Percentiles rank a stretch among this genome's conserved stretches.
Conservation (phyloP, 2,329 filamentous ascomycete genomes). For the Alternaria sp. region DNA sequence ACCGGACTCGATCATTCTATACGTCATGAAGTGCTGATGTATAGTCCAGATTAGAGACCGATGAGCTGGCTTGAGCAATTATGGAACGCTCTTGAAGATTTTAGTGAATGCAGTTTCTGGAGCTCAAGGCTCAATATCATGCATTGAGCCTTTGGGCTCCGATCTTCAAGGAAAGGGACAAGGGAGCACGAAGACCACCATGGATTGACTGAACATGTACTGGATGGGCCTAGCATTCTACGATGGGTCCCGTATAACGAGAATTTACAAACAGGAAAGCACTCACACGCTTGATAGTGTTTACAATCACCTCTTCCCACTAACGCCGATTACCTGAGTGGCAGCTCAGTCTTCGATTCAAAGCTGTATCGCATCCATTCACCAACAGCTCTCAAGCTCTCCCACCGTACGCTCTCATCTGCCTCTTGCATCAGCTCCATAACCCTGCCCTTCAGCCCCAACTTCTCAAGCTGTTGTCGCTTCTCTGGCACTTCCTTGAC, state of each 20-base stretch:
- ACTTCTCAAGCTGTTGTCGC: constrained; percentile 77
- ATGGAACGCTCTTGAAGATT: background rate
- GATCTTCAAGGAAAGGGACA: background rate
- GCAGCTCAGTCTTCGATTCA: constrained; percentile 44
- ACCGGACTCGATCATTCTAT: background rate
- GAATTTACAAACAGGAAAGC: constrained; percentile 5
- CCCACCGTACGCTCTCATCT: constrained; percentile 90
- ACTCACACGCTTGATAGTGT: constrained; percentile 2
- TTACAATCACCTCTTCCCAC: background rate
- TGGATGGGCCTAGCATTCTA: constrained; percentile 2
- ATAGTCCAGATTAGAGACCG: background rate
- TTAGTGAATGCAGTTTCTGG: background rate
- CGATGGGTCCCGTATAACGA: background rate
- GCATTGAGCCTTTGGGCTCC: too few relatives aligned
- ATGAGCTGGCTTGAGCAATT: background rate
- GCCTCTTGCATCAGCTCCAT: constrained; percentile 93
- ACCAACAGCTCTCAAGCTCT: constrained; percentile 83
- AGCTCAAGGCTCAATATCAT: background rate
- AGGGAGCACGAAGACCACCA: background rate
- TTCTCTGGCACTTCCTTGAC: constrained; percentile 91
- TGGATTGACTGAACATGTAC: constrained; percentile 3
- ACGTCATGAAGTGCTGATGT: background rate
- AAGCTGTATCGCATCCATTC: constrained; percentile 74
- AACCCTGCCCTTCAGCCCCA: constrained; percentile 82
- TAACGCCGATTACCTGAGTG: constrained; percentile 29